Evolutionary conservation across 768 basidiomycete species (phyloP).

Genomic region (Dioszegia aurantiaca): DNA sequence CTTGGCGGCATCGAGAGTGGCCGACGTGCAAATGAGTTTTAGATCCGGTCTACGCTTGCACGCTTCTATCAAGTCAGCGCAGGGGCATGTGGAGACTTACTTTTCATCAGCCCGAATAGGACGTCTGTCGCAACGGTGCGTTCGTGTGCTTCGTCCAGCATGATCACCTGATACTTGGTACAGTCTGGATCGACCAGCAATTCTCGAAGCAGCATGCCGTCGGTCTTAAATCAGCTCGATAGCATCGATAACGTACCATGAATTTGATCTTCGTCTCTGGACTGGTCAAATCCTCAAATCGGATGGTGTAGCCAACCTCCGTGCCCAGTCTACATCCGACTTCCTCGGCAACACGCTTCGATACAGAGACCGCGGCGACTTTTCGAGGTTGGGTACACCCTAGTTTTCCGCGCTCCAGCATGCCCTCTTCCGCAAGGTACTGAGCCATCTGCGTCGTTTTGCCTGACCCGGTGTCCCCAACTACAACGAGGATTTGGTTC

Average conservation of each 20-base stretch:
- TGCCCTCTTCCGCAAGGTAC: slow-evolving; percentile 92
- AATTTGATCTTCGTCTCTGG: slow-evolving; percentile 99
- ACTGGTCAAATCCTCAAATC: slow-evolving; percentile 98
- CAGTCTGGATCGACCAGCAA: slow-evolving; percentile 92
- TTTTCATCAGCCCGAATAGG: slow-evolving; percentile 90
- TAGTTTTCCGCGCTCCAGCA: slow-evolving; percentile 81
- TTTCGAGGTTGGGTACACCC: slow-evolving; percentile 99
- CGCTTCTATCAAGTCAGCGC: slow-evolving; percentile 65
- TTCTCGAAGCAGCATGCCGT: slow-evolving; percentile 98
- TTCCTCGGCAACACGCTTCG: slow-evolving; percentile 96
- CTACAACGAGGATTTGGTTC: slow-evolving; percentile 97
- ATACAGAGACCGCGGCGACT: slow-evolving; percentile 98
- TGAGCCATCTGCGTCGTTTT: slow-evolving; percentile 99
- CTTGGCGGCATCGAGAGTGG: slow-evolving; percentile 98
- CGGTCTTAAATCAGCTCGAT: slow-evolving; percentile 58
- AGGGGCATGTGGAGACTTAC: slow-evolving; percentile 53
- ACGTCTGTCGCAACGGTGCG: slow-evolving; percentile 98
- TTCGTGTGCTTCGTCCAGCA: slow-evolving; percentile 99
- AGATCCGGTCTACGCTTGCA: slow-evolving; percentile 91
- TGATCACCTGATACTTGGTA: slow-evolving; percentile 87
- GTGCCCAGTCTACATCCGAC: slow-evolving; percentile 95
- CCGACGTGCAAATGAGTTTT: slow-evolving; percentile 96
- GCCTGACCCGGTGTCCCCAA: slow-evolving; percentile 97
- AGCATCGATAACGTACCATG: slow-evolving; percentile 59
- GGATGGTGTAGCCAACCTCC: slow-evolving; percentile 97